phyloP scores from a whole-genome alignment of 1,284 basidiomycete genomes.

The Ustilago nuda region DNA sequence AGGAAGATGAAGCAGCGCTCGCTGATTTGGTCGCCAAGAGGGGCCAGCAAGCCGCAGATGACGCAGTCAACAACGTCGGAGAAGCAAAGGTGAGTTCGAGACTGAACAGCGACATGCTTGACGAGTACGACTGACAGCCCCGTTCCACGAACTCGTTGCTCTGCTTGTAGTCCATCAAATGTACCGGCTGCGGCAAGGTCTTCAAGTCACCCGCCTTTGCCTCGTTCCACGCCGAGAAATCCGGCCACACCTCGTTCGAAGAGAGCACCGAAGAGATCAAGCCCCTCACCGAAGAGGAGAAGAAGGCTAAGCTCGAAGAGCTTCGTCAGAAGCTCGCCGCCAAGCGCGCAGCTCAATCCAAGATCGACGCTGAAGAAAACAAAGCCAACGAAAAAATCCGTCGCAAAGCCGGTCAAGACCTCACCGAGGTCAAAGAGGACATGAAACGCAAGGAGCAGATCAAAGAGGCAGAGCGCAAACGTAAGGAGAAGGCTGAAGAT shows the following conservation, averaged over 20 bases:
- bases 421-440: conserved; percentile 58
- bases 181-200: conserved; percentile 63
- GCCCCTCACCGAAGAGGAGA: conserved; percentile 95
- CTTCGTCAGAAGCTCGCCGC: conserved; percentile 62
- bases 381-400: conserved; percentile 67
- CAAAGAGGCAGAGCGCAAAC: conserved; percentile 65
- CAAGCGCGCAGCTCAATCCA: conserved; percentile 62
- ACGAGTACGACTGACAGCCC: too few species aligned
- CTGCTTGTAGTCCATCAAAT: conserved; percentile 59
- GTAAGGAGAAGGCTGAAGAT: conserved; percentile 63
- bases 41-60: conserved; percentile 56
- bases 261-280: conserved; percentile 95
- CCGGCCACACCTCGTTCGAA: conserved; percentile 86
- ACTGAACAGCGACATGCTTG: not conserved
- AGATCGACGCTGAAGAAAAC: conserved; percentile 57
- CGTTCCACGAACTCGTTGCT: too few species aligned
- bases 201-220: conserved; percentile 85
- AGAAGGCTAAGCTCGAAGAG: conserved; percentile 82
- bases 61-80: conserved; percentile 44
- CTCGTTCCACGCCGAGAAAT: conserved; percentile 93
- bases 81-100: conserved; percentile 52
- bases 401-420: conserved; percentile 66
- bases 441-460: conserved; percentile 66
- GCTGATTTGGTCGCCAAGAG: conserved; percentile 54
- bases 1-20: conserved; percentile 59